Base-by-base conservation (phyloP, 2,329 filamentous ascomycete species). In the Trichocomaceae sp. region DNA sequence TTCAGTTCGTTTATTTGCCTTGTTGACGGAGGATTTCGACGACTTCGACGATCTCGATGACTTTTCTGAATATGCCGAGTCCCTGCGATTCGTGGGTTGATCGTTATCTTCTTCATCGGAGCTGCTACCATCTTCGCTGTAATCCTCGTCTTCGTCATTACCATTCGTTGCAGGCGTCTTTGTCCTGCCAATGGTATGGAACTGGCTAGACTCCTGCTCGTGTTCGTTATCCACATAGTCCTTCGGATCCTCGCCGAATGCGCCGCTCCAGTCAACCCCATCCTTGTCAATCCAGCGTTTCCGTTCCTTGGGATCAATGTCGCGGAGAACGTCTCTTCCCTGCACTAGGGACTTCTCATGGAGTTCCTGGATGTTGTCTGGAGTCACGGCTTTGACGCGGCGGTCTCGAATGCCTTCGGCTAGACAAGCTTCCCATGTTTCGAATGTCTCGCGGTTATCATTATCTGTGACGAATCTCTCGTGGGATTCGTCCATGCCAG, bases 391-490 rank as follows among this genome's bases (percentile, higher is more conserved):
- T 9, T 80, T 75, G 0, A 96, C 89, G 26, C 83, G 80, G 54
- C 84, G 81, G 13, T 78, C 73, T 2, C 93, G 83, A 0, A 96
- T 88, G 12, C 92, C 92, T 69, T 97, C 91, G 0, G 90, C 84
- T 41, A 87, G 83, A 68, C 92, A 96, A 0, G 90, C 88, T 70
- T 96, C 90, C 90, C 91, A 97, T 0, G 87, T 88, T 73, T 97
- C 92, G 60, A 89, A 95, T 0, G 91, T 96, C 75, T 97, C 93
- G 31, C 92, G 85, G 1, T 87, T 86, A 67, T 95, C 85, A 64
- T 95, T 96, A 69, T 95, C 88, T 47, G 84, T 82, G 20, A 96
- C 85, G 62, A 96, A 96, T 1, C 78, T 79, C 60, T 88, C 81
- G 67, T 97, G 93, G 17, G 89, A 87, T 52, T 88, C 83, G 67